Evolutionary conservation across 176 grass and related monocot genomes (phyloP).

Genomic region (Rhynchospora breviuscula): DNA sequence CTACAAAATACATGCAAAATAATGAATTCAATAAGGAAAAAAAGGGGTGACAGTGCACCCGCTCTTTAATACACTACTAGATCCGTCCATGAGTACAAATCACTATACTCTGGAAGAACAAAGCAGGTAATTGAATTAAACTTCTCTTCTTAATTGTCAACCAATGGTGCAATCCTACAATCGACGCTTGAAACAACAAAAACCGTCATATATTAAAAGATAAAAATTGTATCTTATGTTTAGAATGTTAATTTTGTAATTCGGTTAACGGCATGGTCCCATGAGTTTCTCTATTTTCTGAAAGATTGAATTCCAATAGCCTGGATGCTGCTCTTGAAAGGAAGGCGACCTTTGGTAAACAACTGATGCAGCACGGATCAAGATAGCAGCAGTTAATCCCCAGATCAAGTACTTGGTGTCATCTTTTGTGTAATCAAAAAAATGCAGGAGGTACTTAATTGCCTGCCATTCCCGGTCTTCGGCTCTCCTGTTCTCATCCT

Average conservation of each 20-base stretch:
- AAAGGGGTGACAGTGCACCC: too few species aligned
- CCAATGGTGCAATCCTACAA: not conserved
- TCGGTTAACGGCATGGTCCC: not conserved
- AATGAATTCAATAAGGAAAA: too few species aligned
- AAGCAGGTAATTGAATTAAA: not conserved
- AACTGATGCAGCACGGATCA: constrained; percentile 65
- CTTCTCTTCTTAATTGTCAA: not conserved
- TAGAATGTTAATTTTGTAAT: not conserved
- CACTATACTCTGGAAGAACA: not conserved
- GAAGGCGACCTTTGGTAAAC: constrained; percentile 59
- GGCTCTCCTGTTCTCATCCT: constrained; percentile 58
- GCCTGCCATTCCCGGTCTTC: constrained; percentile 56
- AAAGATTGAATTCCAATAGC: not conserved
- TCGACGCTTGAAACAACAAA: not conserved
- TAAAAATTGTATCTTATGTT: not conserved
- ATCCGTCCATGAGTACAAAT: too few species aligned
- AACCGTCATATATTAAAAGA: not conserved
- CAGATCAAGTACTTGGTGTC: constrained; percentile 66
- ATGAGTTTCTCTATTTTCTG: not conserved
- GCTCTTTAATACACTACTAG: too few species aligned
- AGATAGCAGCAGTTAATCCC: constrained; percentile 75
- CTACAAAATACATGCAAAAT: too few species aligned
- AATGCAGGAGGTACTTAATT: constrained; percentile 51
- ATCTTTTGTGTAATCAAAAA: constrained; percentile 50
- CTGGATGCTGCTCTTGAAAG: constrained; percentile 34